Conservation (phyloP, 2,329 filamentous ascomycete species). For the Nothophaeocryptopus gaeumannii region DNA sequence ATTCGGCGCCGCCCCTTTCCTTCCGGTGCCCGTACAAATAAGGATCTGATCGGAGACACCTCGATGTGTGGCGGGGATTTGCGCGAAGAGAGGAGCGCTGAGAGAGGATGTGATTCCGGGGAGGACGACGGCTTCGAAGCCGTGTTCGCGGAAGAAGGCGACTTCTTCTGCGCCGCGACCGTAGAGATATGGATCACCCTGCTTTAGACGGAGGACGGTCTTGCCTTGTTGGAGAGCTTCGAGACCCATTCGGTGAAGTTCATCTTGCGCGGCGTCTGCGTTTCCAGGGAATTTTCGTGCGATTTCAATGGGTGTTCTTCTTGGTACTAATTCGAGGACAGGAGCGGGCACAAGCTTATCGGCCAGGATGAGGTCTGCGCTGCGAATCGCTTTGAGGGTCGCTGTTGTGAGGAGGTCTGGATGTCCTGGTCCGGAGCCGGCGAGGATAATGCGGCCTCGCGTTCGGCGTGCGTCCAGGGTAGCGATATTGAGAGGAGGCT, state of each 20-base stretch:
- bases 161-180: constrained; percentile 93
- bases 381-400: constrained; percentile 71
- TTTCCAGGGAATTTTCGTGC: constrained; percentile 97
- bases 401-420: constrained; percentile 85
- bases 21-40: constrained; percentile 92
- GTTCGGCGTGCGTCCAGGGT: constrained; percentile 31
- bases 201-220: constrained; percentile 85
- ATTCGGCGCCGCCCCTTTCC: constrained; percentile 78
- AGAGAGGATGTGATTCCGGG: constrained; percentile 89
- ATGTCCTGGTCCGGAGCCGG: constrained; percentile 88
- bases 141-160: constrained; percentile 72
- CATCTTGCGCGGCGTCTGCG: constrained; percentile 87
- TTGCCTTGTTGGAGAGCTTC: constrained; percentile 66
- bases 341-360: constrained; percentile 83
- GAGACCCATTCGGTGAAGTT: constrained; percentile 76
- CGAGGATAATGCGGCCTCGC: constrained; percentile 75
- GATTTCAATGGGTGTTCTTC: constrained; percentile 83
- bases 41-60: constrained; percentile 89
- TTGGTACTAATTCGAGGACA: constrained; percentile 85
- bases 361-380: constrained; percentile 75
- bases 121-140: constrained; percentile 66
- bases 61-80: constrained; percentile 82
- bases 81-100: constrained; percentile 81
- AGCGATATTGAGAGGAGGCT: constrained; percentile 27
- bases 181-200: constrained; percentile 95